phyloP scores from a whole-genome alignment of 108 stramenopile genomes.

The Pseudonitzschia delicatissima region DNA sequence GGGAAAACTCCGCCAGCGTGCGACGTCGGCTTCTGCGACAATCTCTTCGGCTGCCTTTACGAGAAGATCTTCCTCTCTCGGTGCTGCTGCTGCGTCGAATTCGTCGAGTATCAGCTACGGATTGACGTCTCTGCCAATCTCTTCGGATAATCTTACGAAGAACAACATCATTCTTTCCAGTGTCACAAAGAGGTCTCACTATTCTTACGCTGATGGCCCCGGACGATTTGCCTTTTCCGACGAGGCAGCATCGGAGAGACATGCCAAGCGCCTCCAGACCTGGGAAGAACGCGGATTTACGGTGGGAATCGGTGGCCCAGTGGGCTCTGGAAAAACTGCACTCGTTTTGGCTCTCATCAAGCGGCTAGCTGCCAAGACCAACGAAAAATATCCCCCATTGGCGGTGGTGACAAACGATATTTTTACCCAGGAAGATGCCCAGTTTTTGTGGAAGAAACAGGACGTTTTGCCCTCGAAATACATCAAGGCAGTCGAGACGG shows the following conservation, averaged over 20 bases:
- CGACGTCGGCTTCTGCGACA: not conserved
- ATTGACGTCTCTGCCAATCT: too few species aligned
- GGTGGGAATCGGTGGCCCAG: constrained; percentile 93
- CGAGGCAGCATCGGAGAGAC: not conserved
- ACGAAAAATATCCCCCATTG: constrained; percentile 13
- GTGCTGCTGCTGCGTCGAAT: too few species aligned
- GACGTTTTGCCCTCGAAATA: constrained; percentile 69
- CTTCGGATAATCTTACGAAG: too few species aligned
- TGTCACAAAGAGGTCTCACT: constrained; percentile 21
- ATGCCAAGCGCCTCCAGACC: constrained; percentile 16
- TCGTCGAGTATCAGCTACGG: too few species aligned
- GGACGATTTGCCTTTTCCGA: constrained; percentile 21
- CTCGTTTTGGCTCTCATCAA: constrained; percentile 76
- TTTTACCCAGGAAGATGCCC: constrained; percentile 97
- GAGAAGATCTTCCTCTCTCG: too few species aligned
- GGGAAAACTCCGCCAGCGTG: not conserved
- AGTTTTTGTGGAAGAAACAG: constrained; percentile 83
- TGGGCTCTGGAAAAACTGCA: constrained; percentile 88
- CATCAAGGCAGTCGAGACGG: constrained; percentile 95
- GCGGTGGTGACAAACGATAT: constrained; percentile 98
- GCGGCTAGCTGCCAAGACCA: constrained; percentile 29
- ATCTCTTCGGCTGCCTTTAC: not conserved
- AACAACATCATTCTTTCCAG: too few species aligned
- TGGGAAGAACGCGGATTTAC: constrained; percentile 80
- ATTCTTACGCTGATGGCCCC: constrained; percentile 31